A percentile compares a stretch with the other conserved stretches of the same genome.
Conservation (phyloP, 768 basidiomycete species). For the Serendipita vermifera region DNA sequence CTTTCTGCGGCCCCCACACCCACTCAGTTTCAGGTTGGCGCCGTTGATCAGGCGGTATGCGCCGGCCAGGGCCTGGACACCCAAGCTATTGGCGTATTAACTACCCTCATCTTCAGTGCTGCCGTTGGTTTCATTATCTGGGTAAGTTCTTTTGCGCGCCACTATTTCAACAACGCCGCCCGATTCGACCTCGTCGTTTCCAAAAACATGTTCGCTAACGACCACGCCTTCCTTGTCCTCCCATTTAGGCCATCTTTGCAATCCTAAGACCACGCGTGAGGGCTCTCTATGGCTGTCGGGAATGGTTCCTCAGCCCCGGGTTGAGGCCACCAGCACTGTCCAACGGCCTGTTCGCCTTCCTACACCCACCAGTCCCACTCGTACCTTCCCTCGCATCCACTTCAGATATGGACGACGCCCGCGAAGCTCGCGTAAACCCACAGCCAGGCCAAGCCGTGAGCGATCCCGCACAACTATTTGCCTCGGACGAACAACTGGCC, state of each 20-base stretch:
- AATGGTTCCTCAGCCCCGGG: slow-evolving; percentile 66
- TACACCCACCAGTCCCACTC: slow-evolving; percentile 56
- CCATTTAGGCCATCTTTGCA: slow-evolving; percentile 47
- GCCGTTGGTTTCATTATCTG: slow-evolving; percentile 48
- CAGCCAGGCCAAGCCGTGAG: slow-evolving; percentile 38
- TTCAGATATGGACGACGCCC: background rate
- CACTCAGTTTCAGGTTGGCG: background rate
- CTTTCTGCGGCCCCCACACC: background rate
- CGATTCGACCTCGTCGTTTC: background rate
- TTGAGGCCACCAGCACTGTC: slow-evolving; percentile 51
- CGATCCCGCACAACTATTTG: slow-evolving; percentile 45
- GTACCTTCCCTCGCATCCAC: slow-evolving; percentile 39
- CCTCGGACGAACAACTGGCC: slow-evolving; percentile 60
- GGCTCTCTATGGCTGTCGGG: slow-evolving; percentile 56
- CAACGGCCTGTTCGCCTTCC: slow-evolving; percentile 48
- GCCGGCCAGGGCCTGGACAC: slow-evolving; percentile 54
- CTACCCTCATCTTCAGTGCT: slow-evolving; percentile 44
- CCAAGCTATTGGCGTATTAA: slow-evolving; percentile 46
- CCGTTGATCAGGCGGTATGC: slow-evolving; percentile 32
- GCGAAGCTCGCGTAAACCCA: slow-evolving; percentile 32
- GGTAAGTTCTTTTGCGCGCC: slow-evolving; percentile 32
- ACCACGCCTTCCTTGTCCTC: background rate
- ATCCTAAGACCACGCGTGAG: slow-evolving; percentile 54
- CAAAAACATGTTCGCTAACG: slow-evolving; percentile 5
- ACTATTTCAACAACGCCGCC: background rate